Evolutionary conservation across 225 moss, liverwort and hornwort genomes (phyloP), one percentile per base, ranked within the genome.

Genomic region (Straminergon stramineum): DNA sequence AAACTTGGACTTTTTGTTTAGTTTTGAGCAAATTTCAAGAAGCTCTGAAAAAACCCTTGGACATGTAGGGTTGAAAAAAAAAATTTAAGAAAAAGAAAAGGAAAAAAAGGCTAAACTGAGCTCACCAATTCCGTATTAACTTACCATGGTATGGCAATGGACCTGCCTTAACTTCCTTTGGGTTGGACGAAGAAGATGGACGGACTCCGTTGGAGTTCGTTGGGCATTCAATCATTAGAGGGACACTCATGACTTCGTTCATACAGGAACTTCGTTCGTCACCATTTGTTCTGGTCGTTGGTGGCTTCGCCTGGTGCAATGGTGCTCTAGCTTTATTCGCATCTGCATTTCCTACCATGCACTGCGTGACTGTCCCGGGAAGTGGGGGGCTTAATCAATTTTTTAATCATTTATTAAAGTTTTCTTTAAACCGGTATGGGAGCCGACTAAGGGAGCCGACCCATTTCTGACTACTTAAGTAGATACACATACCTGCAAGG

Each of bases 261-360:
- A n/a, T n/a, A 84, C 69, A 45, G 70, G 30, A 77, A 89, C 87
- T 85, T 87, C 84, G 89, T 90, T 88, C 76, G 75, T 60, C 76
- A 10, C 87, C 67, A 43, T 67, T 57, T 61, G 27, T 55, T 81
- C 28, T 28, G 80, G 80, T 80, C 60, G 80, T 80, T 80, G 80
- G 58, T 79, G 79, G 79, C 58, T 39, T 39, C 32, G 60, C 60
- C 60, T 23, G 56, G 37, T 65, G 45, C 48, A 31, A 41, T 71
- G 43, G 57, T 43, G 71, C 43, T 43, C 41, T 28, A 21, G 9
- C 58, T 75, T 52, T 52, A 55, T 75, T 85, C 85, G 71, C 84
- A 71, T 88, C 79, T 37, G 65, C 20, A 2, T 79, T 56, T 52
- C 45, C 68, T 87, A 69, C 23, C 63, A 60, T 48, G 82, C 57